A percentile compares a stretch with the other conserved stretches of the same genome.
These are phyloP conservation scores for Globisporangium takayamanum DNA, from an alignment of 352 stramenopile species.

Conservation along the genomic window DNA sequence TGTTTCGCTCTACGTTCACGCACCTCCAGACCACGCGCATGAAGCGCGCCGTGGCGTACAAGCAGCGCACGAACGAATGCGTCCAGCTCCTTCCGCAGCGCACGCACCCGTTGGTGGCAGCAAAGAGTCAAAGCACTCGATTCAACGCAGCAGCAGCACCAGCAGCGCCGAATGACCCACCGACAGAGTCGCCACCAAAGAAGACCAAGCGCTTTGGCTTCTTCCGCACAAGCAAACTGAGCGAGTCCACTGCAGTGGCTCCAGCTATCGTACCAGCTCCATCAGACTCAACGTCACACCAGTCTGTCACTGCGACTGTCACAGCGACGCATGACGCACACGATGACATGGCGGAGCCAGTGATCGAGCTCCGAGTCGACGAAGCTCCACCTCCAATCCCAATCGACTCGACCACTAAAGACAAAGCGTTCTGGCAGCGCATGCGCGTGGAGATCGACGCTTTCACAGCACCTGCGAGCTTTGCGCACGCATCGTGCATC, in stretches of 20 bases:
- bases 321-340: not conserved
- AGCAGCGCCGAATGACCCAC: no score
- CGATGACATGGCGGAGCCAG: not conserved
- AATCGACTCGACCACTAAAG: not conserved
- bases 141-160: not conserved
- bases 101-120: not conserved
- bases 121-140: not conserved
- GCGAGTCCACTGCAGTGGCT: not conserved
- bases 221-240: constrained; percentile 15
- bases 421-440: constrained; percentile 28
- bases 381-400: not conserved
- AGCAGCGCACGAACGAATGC: not conserved
- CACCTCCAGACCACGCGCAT: constrained; percentile 4
- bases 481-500: constrained; percentile 24
- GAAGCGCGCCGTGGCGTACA: not conserved
- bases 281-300: not conserved
- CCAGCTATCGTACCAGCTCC: no score
- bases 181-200: constrained; percentile 4
- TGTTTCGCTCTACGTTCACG: constrained; percentile 5
- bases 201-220: constrained; percentile 12
- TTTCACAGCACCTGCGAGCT: constrained; percentile 14
- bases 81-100: not conserved
- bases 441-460: constrained; percentile 18
- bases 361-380: not conserved
- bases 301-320: no score